Evolutionary conservation across 2,329 filamentous ascomycete genomes (phyloP).

Genomic region (Fusarium fracticaudum): DNA sequence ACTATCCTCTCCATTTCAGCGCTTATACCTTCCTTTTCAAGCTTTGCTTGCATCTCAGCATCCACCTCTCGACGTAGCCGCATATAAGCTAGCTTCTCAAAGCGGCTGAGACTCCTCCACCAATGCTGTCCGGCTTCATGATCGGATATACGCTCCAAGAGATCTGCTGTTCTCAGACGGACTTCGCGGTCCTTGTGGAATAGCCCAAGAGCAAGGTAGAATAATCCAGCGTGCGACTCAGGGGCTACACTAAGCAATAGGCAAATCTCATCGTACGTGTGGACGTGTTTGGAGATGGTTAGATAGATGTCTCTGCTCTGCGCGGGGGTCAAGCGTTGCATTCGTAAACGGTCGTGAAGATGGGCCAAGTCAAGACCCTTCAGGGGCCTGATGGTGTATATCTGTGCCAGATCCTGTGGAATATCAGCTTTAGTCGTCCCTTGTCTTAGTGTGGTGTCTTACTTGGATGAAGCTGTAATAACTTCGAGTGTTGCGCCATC

Average conservation of each 20-base stretch:
- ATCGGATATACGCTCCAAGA: constrained; percentile 82
- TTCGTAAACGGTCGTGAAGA: constrained; percentile 89
- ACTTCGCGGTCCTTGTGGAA: constrained; percentile 91
- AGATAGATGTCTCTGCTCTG: constrained; percentile 88
- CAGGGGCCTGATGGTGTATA: constrained; percentile 73
- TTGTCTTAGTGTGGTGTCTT: constrained; percentile 32
- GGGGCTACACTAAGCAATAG: constrained; percentile 84
- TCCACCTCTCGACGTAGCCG: constrained; percentile 76
- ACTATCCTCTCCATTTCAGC: constrained; percentile 57
- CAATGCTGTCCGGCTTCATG: constrained; percentile 95
- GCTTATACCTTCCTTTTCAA: constrained; percentile 56
- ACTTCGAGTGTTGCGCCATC: constrained; percentile 93
- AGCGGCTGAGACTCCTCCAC: constrained; percentile 86
- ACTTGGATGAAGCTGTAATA: constrained; percentile 96
- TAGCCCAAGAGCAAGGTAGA: constrained; percentile 88
- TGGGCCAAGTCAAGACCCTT: constrained; percentile 89
- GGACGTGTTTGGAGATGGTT: constrained; percentile 77
- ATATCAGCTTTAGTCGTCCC: constrained; percentile 14
- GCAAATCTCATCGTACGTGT: constrained; percentile 85
- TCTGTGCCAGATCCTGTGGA: constrained; percentile 68
- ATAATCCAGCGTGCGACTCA: constrained; percentile 86
- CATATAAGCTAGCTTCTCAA: constrained; percentile 86
- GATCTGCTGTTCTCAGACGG: constrained; percentile 76
- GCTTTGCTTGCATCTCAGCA: constrained; percentile 58
- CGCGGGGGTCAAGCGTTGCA: constrained; percentile 78